Conservation (phyloP, 73 alveolate species). For the Stentor roeselii region DNA sequence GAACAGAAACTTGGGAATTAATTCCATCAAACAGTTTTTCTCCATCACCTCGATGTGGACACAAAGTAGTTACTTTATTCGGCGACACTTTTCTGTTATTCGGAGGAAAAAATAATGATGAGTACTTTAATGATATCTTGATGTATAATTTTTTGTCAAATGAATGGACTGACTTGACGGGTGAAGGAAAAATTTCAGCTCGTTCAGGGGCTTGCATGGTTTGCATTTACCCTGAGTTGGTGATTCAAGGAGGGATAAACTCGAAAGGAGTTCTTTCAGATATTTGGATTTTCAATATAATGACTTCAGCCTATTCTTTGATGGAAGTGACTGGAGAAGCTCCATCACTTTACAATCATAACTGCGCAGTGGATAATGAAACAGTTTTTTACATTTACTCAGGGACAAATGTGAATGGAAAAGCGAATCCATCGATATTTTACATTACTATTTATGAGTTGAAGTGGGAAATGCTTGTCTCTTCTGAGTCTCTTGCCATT, state of each 20-base stretch:
- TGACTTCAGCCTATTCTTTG: too few species aligned
- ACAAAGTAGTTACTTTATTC: too few species aligned
- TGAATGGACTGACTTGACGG: neutral
- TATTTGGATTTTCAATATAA: neutral
- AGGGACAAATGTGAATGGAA: too few species aligned
- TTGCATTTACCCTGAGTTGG: neutral
- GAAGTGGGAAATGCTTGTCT: too few species aligned
- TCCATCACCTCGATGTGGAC: neutral
- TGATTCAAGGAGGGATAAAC: neutral
- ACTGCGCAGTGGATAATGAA: too few species aligned
- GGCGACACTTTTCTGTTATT: conserved; percentile 13
- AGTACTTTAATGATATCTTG: conserved; percentile 1
- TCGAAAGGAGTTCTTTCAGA: neutral
- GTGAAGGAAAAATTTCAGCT: neutral
- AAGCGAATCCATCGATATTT: too few species aligned
- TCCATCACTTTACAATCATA: too few species aligned
- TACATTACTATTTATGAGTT: too few species aligned
- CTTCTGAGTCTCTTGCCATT: too few species aligned
- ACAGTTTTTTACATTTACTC: too few species aligned
- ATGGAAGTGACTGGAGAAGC: too few species aligned
- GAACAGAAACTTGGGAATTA: neutral
- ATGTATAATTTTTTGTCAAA: neutral
- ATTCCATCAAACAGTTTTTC: neutral
- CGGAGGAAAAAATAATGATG: conserved; percentile 16
- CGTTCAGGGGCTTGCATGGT: neutral